Base-by-base conservation (phyloP, 495 filamentous ascomycete species). In the Bryoglossum gracile region DNA sequence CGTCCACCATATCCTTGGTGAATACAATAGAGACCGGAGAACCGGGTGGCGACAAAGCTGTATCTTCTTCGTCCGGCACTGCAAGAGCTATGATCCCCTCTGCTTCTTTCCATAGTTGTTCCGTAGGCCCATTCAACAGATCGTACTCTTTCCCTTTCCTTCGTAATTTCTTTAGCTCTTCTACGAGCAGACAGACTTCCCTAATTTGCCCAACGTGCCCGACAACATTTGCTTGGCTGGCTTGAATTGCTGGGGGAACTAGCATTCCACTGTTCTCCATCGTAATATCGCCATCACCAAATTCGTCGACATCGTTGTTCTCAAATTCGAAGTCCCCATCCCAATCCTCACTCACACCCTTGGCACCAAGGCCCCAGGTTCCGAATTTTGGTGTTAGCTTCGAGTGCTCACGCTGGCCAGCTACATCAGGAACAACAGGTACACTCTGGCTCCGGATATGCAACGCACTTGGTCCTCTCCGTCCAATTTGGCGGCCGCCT, bases 401-500 rank as follows among this genome's bases (percentile, higher is more conserved):
- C 73, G 62, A 65, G 68, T 62, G 67, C 76, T 75, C 70, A 11
- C 82, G 80, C 55, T 69, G 72, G 23, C 56, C 65, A 3, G 68
- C 46, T 14, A 66, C 66, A 50, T 92, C 88, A 32, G 80, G 79
- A 2, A 86, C 81, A 13, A 92, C 77, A 0, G 92, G 92, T n/a
- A 98, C 89, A 64, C 92, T 98, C 59, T 95, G 89, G 59, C 92
- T 96, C 39, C 92, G 82, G 37, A 94, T 72, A 62, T 97, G 92
- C 18, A 87, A 68, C 1, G 82, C 78, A 53, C 73, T 86, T 25
- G 88, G 84, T 13, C 78, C 80, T 54, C 89, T 85, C 36, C 91
- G 84, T 53, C 77, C 86, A 22, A 78, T 68, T 21, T 81, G 67
- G 43, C 87, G 82, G 54, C 87, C 89, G 38, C 84, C 87, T 62